These are phyloP conservation scores for Leccinum variicolor DNA, from an alignment of 768 basidiomycete species.

Conservation along the genomic window DNA sequence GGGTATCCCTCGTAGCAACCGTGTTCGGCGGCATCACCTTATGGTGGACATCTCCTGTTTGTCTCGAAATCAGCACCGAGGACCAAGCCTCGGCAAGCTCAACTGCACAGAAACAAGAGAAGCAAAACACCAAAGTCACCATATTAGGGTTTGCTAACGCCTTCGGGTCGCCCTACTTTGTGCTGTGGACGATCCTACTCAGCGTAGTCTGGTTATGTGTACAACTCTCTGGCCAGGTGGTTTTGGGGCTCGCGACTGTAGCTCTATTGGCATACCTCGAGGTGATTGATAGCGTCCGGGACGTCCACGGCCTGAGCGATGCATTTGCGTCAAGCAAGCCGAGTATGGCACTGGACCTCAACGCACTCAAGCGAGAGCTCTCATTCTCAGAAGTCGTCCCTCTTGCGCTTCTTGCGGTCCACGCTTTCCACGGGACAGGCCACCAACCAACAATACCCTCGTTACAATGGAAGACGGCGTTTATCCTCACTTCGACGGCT, in stretches of 20 bases:
- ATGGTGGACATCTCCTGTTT: slow-evolving; percentile 75
- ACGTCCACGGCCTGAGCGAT: slow-evolving; percentile 52
- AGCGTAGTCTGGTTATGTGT: slow-evolving; percentile 50
- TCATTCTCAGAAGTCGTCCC: slow-evolving; percentile 69
- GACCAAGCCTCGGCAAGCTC: slow-evolving; percentile 7
- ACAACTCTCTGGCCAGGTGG: slow-evolving; percentile 82
- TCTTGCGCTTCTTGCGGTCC: slow-evolving; percentile 70
- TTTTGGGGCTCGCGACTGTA: slow-evolving; percentile 58
- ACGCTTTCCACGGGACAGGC: slow-evolving; percentile 84
- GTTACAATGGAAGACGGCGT: slow-evolving; percentile 95
- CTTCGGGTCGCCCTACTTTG: slow-evolving; percentile 82
- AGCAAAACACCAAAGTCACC: slow-evolving; percentile 42
- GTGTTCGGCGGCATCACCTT: slow-evolving; percentile 52
- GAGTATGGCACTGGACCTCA: slow-evolving; percentile 37
- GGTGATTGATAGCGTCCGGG: slow-evolving; percentile 76
- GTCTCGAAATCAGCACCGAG: slow-evolving; percentile 57
- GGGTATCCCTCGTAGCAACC: slow-evolving; percentile 47
- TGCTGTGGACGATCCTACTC: slow-evolving; percentile 74
- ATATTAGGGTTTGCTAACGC: slow-evolving; percentile 88
- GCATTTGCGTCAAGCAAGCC: slow-evolving; percentile 50
- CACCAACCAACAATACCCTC: slow-evolving; percentile 88
- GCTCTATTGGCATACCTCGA: slow-evolving; percentile 79
- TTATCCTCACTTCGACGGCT: slow-evolving; percentile 69
- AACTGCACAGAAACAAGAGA: slow-evolving; percentile 15
- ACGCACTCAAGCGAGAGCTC: slow-evolving; percentile 33